phyloP scores from a whole-genome alignment of 2,329 filamentous ascomycete species.

The Proliferodiscus dingleyae region DNA sequence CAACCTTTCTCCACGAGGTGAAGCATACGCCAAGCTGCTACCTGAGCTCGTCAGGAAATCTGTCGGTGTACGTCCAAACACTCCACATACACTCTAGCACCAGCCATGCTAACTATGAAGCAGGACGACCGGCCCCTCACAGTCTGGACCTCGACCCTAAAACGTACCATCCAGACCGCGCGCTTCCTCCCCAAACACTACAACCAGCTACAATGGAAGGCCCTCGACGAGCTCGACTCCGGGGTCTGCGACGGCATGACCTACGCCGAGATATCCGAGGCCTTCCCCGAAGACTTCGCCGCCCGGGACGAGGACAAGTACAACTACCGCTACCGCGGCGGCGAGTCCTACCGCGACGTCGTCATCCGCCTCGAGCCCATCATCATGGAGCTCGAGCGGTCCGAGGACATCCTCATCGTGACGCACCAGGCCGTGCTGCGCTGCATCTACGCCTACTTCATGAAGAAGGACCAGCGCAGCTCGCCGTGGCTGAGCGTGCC shows the following conservation, averaged over 20 bases:
- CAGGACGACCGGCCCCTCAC: constrained; percentile 57
- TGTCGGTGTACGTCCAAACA: constrained; percentile 63
- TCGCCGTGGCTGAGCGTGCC: constrained; percentile 99
- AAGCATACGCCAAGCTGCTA: constrained; percentile 80
- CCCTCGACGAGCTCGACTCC: constrained; percentile 92
- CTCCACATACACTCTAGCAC: no score
- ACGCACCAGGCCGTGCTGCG: constrained; percentile 95
- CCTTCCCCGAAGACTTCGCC: constrained; percentile 89
- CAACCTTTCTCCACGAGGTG: constrained; percentile 76
- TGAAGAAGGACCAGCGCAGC: constrained; percentile 89
- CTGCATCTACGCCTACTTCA: constrained; percentile 98
- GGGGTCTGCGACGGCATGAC: constrained; percentile 96
- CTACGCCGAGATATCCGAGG: constrained; percentile 77
- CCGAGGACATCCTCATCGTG: constrained; percentile 95
- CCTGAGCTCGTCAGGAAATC: constrained; percentile 81
- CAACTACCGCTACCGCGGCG: constrained; percentile 97
- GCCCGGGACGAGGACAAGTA: constrained; percentile 98
- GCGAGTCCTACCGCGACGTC: constrained; percentile 93
- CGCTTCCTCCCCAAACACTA: constrained; percentile 75
- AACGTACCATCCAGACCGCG: constrained; percentile 87
- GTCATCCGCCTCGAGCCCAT: constrained; percentile 97
- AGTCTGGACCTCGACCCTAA: constrained; percentile 71
- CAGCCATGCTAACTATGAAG: no score
- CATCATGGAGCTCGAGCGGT: constrained; percentile 97
- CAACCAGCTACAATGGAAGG: constrained; percentile 98